Percentiles rank a stretch among this genome's conserved stretches.
These are phyloP conservation scores for Gregarina niphandrodes DNA, from an alignment of 169 alveolate genomes.

Conservation along the genomic window DNA sequence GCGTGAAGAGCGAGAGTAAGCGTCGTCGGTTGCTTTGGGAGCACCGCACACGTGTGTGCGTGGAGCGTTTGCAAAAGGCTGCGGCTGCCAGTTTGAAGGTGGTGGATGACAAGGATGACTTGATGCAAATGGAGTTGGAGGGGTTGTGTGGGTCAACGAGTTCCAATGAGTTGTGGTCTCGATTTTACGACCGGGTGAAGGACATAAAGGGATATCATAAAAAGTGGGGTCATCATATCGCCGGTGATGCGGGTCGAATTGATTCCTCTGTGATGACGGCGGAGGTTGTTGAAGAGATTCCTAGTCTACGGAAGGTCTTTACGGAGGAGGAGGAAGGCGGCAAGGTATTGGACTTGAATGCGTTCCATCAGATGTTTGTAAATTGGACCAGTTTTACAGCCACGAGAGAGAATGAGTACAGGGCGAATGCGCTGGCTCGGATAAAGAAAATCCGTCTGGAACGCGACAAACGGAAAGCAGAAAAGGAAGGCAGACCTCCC, in stretches of 20 bases:
- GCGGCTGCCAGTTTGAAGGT: too few relatives aligned
- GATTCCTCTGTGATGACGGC: conserved; percentile 20
- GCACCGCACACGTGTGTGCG: too few relatives aligned
- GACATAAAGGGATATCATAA: conserved; percentile 28
- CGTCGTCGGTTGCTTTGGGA: too few relatives aligned
- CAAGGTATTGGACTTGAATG: conserved; percentile 30
- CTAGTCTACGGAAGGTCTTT: conserved; percentile 25
- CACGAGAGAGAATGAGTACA: conserved; percentile 16
- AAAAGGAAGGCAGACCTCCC: background rate
- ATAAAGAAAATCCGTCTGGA: conserved; percentile 12
- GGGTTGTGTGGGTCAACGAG: too few relatives aligned
- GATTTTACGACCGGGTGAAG: conserved; percentile 34
- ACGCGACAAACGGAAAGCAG: conserved; percentile 3
- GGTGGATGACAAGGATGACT: too few relatives aligned
- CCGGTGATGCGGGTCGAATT: conserved; percentile 12
- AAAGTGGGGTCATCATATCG: conserved; percentile 18
- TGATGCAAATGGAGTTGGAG: too few relatives aligned
- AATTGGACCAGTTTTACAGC: conserved; percentile 29
- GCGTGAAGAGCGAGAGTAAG: too few relatives aligned
- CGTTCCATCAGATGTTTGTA: conserved; percentile 34
- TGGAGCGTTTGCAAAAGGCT: too few relatives aligned
- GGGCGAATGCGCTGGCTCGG: conserved; percentile 14
- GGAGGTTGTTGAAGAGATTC: conserved; percentile 21
- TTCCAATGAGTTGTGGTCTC: conserved; percentile 38
- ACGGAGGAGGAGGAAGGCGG: conserved; percentile 47